phyloP scores from a whole-genome alignment of 345 rosid genomes.

The Cardamine occulta region DNA sequence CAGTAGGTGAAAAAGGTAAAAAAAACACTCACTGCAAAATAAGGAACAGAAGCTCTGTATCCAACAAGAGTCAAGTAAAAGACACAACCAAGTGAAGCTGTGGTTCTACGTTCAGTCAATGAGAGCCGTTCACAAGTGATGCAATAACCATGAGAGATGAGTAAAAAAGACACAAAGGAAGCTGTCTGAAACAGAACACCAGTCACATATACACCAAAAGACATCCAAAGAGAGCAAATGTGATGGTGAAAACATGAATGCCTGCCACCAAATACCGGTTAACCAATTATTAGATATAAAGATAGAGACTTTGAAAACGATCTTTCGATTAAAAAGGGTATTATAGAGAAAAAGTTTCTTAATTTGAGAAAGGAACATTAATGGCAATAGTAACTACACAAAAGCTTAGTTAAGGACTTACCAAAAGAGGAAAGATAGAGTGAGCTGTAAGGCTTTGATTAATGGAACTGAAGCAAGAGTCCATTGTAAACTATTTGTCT shows the following conservation, averaged over 20 bases:
- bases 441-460: conserved; percentile 87
- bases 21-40: conserved; percentile 66
- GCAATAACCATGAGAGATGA: conserved; percentile 93
- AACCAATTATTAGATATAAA: background rate
- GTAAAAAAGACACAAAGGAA: conserved; percentile 83
- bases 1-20: conserved; percentile 17
- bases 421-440: conserved; percentile 92
- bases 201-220: conserved; percentile 91
- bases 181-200: conserved; percentile 94
- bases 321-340: background rate
- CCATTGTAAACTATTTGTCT: conserved; percentile 84
- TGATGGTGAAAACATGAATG: conserved; percentile 84
- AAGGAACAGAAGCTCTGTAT: conserved; percentile 92
- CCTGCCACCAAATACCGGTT: conserved; percentile 51
- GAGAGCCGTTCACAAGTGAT: conserved; percentile 90
- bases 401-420: conserved; percentile 37
- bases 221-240: conserved; percentile 91
- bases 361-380: conserved; percentile 1
- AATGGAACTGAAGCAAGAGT: conserved; percentile 79
- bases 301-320: background rate
- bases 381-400: conserved; percentile 21
- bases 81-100: conserved; percentile 81
- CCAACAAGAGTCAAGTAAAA: conserved; percentile 91
- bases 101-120: conserved; percentile 70
- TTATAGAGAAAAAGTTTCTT: background rate